phyloP scores from a whole-genome alignment of 345 rosid genomes.

The Populus deltoides region DNA sequence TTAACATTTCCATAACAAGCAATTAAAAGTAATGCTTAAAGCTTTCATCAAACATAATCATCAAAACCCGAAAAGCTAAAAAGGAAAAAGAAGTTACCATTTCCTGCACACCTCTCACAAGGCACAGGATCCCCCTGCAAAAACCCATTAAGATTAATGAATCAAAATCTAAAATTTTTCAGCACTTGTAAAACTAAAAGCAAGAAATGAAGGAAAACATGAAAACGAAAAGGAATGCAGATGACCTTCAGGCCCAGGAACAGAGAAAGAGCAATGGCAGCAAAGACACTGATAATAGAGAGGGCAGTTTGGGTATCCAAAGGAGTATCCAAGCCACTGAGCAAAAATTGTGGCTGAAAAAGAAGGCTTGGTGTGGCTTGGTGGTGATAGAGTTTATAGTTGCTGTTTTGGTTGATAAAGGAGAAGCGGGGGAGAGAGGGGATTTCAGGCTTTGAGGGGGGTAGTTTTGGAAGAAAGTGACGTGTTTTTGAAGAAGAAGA shows the following conservation, averaged over 20 bases:
- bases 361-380: slow-evolving; percentile 30
- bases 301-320: slow-evolving; percentile 76
- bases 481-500: slow-evolving; percentile 17
- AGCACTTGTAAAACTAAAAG: background rate
- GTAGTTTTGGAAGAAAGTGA: slow-evolving; percentile 19
- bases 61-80: no score
- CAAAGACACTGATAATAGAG: slow-evolving; percentile 66
- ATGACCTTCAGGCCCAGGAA: slow-evolving; percentile 76
- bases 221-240: background rate
- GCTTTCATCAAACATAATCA: no score
- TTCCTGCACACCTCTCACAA: slow-evolving; percentile 87
- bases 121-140: slow-evolving; percentile 93
- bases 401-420: slow-evolving; percentile 2
- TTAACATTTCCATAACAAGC: no score
- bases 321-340: slow-evolving; percentile 50
- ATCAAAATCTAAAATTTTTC: background rate
- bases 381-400: slow-evolving; percentile 22
- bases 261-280: slow-evolving; percentile 78
- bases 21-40: no score
- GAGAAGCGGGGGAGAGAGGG: slow-evolving; percentile 21
- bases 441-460: slow-evolving; percentile 18
- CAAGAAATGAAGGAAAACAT: background rate
- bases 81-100: slow-evolving; percentile 40
- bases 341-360: slow-evolving; percentile 50
- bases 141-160: background rate